A percentile compares a stretch with the other conserved stretches of the same genome.
Evolutionary conservation across 768 basidiomycete genomes (phyloP).

Genomic region (Dioszegia hungarica): DNA sequence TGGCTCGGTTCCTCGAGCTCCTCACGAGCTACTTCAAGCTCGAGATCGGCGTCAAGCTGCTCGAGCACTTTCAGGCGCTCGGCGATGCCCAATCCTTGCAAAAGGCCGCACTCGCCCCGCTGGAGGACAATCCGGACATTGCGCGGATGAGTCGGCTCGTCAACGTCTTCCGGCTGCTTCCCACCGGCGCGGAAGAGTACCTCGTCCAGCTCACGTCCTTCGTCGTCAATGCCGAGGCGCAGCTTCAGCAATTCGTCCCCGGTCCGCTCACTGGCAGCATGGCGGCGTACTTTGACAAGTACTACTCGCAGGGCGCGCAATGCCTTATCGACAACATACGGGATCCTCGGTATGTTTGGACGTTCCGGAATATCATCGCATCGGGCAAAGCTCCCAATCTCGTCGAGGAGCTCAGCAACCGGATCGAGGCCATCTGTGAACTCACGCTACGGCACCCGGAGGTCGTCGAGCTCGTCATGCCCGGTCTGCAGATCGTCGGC

Average conservation of each 20-base stretch:
- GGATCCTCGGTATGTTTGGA: slow-evolving; percentile 72
- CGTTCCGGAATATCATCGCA: slow-evolving; percentile 74
- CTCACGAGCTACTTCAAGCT: slow-evolving; percentile 99
- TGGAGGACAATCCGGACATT: slow-evolving; percentile 80
- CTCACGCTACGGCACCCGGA: slow-evolving; percentile 46
- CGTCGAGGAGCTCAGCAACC: slow-evolving; percentile 46
- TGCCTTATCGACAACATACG: slow-evolving; percentile 77
- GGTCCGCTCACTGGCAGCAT: slow-evolving; percentile 92
- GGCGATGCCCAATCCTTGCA: slow-evolving; percentile 82
- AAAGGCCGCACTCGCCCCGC: slow-evolving; percentile 70
- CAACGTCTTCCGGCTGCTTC: slow-evolving; percentile 94
- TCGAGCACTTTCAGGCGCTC: slow-evolving; percentile 91
- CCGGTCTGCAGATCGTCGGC: slow-evolving; percentile 68
- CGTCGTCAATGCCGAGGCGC: slow-evolving; percentile 85
- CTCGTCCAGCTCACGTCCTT: slow-evolving; percentile 78
- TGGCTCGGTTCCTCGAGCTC: slow-evolving; percentile 86
- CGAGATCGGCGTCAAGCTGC: slow-evolving; percentile 92
- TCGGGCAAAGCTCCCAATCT: slow-evolving; percentile 69
- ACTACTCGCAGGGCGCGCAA: slow-evolving; percentile 75
- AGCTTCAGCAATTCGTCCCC: slow-evolving; percentile 79
- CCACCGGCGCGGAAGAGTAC: slow-evolving; percentile 80
- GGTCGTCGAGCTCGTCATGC: slow-evolving; percentile 58
- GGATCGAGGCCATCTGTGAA: slow-evolving; percentile 47
- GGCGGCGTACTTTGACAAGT: slow-evolving; percentile 84
- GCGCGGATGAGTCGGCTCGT: slow-evolving; percentile 89